A percentile compares a stretch with the other conserved stretches of the same genome.
Conservation (phyloP, 1,284 basidiomycete species). For the Sanghuangporus weigelae region DNA sequence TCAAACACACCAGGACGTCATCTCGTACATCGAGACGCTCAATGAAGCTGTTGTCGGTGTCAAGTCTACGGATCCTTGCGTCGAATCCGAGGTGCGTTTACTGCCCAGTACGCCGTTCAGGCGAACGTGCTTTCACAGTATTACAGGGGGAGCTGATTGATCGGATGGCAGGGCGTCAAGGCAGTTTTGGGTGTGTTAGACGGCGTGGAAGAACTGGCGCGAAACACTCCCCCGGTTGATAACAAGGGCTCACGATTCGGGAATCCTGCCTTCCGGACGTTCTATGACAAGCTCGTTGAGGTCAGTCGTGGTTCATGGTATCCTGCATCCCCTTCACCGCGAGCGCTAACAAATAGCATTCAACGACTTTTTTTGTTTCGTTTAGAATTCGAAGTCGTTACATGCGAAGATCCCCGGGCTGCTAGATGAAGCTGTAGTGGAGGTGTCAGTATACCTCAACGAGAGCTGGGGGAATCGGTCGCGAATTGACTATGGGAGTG, state of each 20-base stretch:
- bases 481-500: slow-evolving; percentile 96
- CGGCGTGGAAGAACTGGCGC: slow-evolving; percentile 61
- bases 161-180: slow-evolving; percentile 47
- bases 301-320: slow-evolving; percentile 34
- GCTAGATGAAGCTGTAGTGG: slow-evolving; percentile 51
- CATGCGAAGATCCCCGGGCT: slow-evolving; percentile 58
- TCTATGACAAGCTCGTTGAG: slow-evolving; percentile 79
- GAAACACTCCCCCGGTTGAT: slow-evolving; percentile 78
- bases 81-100: slow-evolving; percentile 50
- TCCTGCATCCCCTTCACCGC: no score
- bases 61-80: slow-evolving; percentile 67
- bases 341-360: not conserved
- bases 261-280: slow-evolving; percentile 92
- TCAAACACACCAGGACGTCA: slow-evolving; percentile 63
- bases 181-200: slow-evolving; percentile 63
- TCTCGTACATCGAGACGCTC: slow-evolving; percentile 70
- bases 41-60: slow-evolving; percentile 76
- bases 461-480: slow-evolving; percentile 91
- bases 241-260: slow-evolving; percentile 93
- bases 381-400: slow-evolving; percentile 41
- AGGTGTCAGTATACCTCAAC: slow-evolving; percentile 77
- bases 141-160: not conserved
- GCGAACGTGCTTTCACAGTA: slow-evolving; percentile 4
- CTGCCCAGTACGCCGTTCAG: not conserved
- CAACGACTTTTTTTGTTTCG: not conserved